Evolutionary conservation across 176 grass and related monocot genomes (phyloP), one percentile per base, ranked within the genome.

Genomic region (Elaeis guineensis): DNA sequence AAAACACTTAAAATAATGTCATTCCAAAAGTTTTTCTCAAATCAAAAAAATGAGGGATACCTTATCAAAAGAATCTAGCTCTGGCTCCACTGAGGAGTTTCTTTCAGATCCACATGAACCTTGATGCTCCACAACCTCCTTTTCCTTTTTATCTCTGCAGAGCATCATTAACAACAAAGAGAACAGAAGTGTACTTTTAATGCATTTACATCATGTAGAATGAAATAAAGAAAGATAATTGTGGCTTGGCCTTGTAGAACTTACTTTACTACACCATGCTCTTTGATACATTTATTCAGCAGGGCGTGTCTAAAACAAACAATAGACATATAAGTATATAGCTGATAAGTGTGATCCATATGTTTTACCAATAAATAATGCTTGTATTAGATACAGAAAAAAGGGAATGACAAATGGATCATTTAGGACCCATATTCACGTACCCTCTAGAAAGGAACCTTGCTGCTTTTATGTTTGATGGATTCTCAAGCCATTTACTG

Each of bases 361-460:
- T 16, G 55, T 30, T 19, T 32, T 25, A 55, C 17, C 19, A 26
- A 48, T 25, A 67, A 21, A 15, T 20, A 29, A 55, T 51, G 62
- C 53, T 65, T 18, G 12, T 54, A 44, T 49, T 22, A 14, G 21
- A 16, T 4, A 64, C 23, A 54, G 48, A 76, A 74, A 59, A 64
- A 44, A 61, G 18, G 69, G 65, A 54, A 72, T 44, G 49, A 69
- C 48, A 24, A 44, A 16, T 25, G 12, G 50, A 72, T 59, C 44
- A 69, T 62, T 44, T 21, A 51, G 51, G 62, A 73, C 62, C 62
- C 61, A 59, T 25, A 50, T 71, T 55, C 25, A 14, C 73, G 62
- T 86, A 98, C 93, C 93, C 93, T 83, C 73, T 89, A 18, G 87
- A 92, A 58, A 98, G 70, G 65, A 92, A 98, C 52, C 70, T 85